Base-by-base conservation (phyloP, 345 rosid genomes). In the Cochlearia excelsa region DNA sequence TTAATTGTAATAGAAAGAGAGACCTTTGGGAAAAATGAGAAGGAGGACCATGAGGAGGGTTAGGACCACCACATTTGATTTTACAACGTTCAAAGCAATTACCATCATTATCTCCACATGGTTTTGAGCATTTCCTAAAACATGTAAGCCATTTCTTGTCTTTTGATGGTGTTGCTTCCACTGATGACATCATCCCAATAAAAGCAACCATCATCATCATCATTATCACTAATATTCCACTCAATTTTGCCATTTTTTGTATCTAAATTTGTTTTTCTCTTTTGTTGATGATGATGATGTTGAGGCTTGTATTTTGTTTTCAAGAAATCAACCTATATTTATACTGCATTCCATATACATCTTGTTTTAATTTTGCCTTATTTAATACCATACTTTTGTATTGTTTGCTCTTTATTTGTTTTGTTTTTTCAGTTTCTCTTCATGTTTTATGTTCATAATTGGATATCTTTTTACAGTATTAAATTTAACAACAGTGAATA, bases 41-140 rank as follows among this genome's bases (percentile, higher is more conserved):
- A 30, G 45, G 6, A 49, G 38, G 39, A 23, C 38, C 63, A 56
- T 48, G 70, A 3, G 70, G 57, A 57, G 70, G 70, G 35, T 66
- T 57, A 31, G 70, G 70, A 54, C 70, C 70, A 40, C 63, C 64
- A 35, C 70, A 66, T 41, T 50, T 26, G 45, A 66, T 5, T 50
- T 57, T 57, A 30, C 63, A 66, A 7, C 37, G 57, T 57, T 34
- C 58, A 9, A 7, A 49, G 9, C 58, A 66, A 50, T 57, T 1
- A 27, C 57, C 64, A 2, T 57, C 58, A 7, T 42, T 10, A 2
- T 4, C 4, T 0, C 1, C 0, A 42, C 71, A 66, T 26, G 10
- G 8, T 10, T 42, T 9, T 4, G 65, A 40, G 38, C 69, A 65
- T 7, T 30, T 2, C 2, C 34, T n/a, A 30, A 37, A 65, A 46